Evolutionary conservation across 805 yeast species (phyloP), one percentile per base, ranked within the genome.

Genomic region (Barnettozyma botsteinii): DNA sequence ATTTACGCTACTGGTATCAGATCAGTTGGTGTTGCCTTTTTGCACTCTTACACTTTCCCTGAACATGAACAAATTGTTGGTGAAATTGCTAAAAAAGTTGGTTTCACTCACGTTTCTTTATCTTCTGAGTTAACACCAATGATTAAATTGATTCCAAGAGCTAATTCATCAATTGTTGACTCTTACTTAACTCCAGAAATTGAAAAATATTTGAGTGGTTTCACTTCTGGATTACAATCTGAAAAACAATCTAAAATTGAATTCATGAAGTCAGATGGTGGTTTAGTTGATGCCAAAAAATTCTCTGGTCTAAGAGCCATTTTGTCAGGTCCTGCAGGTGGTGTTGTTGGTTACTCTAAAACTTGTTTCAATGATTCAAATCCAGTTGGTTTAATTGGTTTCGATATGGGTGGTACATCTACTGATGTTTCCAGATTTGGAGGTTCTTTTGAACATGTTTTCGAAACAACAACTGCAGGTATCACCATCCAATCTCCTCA

Each of bases 251-350:
- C 73, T 4, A 60, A 61, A 35, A 75, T 85, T 43, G 81, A 83
- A 50, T 91, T 91, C 61, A 91, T 91, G 98, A 96, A 91, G 62
- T 85, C 95, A 11, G 96, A 91, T 59, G 98, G 98, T 42, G 98
- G 98, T 3, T 71, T 91, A 43, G 88, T 89, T 18, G 87, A 87
- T 41, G 88, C 93, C 53, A 68, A 77, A 18, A 72, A 76, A 35
- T 91, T 91, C 58, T 81, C 96, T 0, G 98, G 98, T 2, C 66
- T 91, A 27, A 73, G 79, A 50, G 95, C 98, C 4, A 84, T 91
- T 35, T 63, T 91, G 26, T 86, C 96, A 1, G 98, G 98, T 3
- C 98, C 98, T 3, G 98, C 98, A 9, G 98, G 98, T 28, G 98
- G 98, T 36, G 95, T 91, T 43, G 96, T 91, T 25, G 98, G 98